A percentile compares a stretch with the other conserved stretches of the same genome.
Evolutionary conservation across 2,329 filamentous ascomycete species (phyloP).

Genomic region (Cryphonectria nitschkei): DNA sequence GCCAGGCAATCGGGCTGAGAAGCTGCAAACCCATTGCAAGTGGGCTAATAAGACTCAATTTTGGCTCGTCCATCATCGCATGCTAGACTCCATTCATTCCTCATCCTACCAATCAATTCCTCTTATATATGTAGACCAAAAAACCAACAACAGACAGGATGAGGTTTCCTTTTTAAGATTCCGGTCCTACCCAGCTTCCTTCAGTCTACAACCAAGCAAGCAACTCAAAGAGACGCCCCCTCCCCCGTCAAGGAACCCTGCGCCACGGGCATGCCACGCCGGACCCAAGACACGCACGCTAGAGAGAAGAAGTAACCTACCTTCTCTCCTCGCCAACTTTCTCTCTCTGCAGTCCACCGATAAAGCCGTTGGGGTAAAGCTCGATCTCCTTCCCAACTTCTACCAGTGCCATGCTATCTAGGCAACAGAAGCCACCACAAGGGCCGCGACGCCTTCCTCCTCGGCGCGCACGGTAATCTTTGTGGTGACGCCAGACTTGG

Average conservation of each 20-base stretch:
- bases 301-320: background rate
- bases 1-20: background rate
- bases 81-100: slow-evolving; percentile 26
- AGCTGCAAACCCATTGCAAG: background rate
- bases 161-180: background rate
- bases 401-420: slow-evolving; percentile 40
- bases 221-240: background rate
- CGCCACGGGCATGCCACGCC: background rate
- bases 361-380: too few species aligned
- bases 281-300: background rate
- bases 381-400: too few species aligned
- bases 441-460: slow-evolving; percentile 84
- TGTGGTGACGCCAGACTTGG: slow-evolving; percentile 91
- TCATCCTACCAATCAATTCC: slow-evolving; percentile 4
- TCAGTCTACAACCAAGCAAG: slow-evolving; percentile 2
- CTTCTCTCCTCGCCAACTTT: background rate
- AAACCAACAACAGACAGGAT: background rate
- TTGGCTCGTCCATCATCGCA: slow-evolving; percentile 16
- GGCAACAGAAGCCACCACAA: slow-evolving; percentile 83
- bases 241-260: background rate
- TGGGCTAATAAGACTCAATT: background rate
- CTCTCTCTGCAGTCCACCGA: too few species aligned
- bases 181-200: background rate
- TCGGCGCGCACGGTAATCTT: slow-evolving; percentile 93
- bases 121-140: background rate